A percentile compares a stretch with the other conserved stretches of the same genome.
Evolutionary conservation across 2,329 filamentous ascomycete genomes (phyloP).

Genomic region (Myrmaecium sp.): DNA sequence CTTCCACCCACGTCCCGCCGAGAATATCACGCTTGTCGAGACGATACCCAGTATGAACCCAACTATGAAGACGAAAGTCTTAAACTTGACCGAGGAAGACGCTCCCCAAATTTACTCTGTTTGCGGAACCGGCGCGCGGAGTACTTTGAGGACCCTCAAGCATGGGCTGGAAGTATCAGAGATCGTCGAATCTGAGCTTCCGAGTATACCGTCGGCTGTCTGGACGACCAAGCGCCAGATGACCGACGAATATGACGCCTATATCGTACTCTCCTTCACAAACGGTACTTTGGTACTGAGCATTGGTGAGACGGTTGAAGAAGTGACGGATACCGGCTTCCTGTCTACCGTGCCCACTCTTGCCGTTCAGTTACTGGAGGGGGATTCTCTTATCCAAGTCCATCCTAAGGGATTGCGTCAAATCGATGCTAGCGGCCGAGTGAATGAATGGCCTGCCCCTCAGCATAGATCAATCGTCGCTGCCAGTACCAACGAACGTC

Average conservation of each 20-base stretch:
- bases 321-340: constrained; percentile 88
- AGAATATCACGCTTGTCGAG: constrained; percentile 74
- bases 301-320: constrained; percentile 92
- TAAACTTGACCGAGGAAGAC: constrained; percentile 80
- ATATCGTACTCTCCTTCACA: constrained; percentile 86
- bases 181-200: constrained; percentile 85
- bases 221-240: constrained; percentile 86
- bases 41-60: constrained; percentile 82
- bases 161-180: constrained; percentile 88
- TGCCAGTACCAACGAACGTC: constrained; percentile 79
- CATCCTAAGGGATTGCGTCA: constrained; percentile 94
- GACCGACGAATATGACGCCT: constrained; percentile 74
- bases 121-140: constrained; percentile 74
- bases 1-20: constrained; percentile 62
- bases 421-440: constrained; percentile 55
- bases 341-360: constrained; percentile 75
- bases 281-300: constrained; percentile 83
- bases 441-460: constrained; percentile 88
- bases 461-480: constrained; percentile 91
- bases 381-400: constrained; percentile 83
- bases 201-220: constrained; percentile 74
- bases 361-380: constrained; percentile 83
- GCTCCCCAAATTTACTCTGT: constrained; percentile 92
- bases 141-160: constrained; percentile 78
- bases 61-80: constrained; percentile 76